Evolutionary conservation across 257 asterid genomes (phyloP), one percentile per base, ranked within the genome.

Genomic region (Nicotiana noctiflora): DNA sequence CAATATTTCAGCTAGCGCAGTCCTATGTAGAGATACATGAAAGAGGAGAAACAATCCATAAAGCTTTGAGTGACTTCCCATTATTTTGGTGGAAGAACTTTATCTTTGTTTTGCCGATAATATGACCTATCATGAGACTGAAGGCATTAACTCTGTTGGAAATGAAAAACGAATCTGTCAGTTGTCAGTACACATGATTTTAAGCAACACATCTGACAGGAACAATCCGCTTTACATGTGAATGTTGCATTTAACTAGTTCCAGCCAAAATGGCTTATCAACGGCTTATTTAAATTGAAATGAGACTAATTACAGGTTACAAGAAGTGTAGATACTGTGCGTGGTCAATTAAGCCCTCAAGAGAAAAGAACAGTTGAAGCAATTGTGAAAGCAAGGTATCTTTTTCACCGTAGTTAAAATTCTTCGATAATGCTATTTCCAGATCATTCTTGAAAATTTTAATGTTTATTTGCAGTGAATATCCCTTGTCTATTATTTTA

Each of bases 291-390:
- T 51, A 23, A 13, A 49, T 3, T 25, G 44, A 51, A 75, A 56
- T 40, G 21, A 44, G 31, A 81, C 75, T 64, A 78, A 78, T 83
- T 77, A 2, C 34, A 86, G 99, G 99, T 95, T 82, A 95, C 99
- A 34, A 86, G 99, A 90, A 95, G 98, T 85, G 92, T 93, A 44
- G 99, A 93, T 85, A 93, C 99, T 59, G 86, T 40, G 17, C 86
- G 83, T 80, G 97, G 94, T 27, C 94, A 93, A 83, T 86, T 95
- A 83, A 93, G 99, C 82, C 89, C 97, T 60, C 99, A 95, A 84
- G 98, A 95, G 88, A 92, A 56, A 92, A 93, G 81, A 88, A 95
- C 99, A 1, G 97, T 95, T 14, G 98, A 95, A 15, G 98, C 99
- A 80, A 95, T 95, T 81, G 98, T 95, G 60, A 90, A 91, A 89